Evolutionary conservation across 176 grass and related monocot genomes (phyloP).

Genomic region (Melocanna baccifera): DNA sequence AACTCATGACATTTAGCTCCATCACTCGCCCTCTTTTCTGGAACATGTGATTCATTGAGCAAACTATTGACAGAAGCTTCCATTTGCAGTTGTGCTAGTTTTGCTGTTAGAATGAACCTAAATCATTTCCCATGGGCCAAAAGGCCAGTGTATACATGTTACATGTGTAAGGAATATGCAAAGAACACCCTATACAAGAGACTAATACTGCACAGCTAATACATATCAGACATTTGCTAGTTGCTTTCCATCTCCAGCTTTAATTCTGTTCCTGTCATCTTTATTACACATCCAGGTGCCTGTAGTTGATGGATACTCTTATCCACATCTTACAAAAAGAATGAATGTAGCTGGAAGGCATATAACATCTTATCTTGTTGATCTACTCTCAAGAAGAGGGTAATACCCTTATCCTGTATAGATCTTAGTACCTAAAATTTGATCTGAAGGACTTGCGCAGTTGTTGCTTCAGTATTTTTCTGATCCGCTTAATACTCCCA

Average conservation of each 20-base stretch:
- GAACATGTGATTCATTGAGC: background rate
- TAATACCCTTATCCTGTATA: constrained; percentile 36
- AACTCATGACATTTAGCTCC: background rate
- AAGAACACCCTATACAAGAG: too few species aligned
- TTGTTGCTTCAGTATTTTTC: constrained; percentile 24
- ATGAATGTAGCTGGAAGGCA: constrained; percentile 99
- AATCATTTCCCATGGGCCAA: too few species aligned
- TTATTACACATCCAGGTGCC: constrained; percentile 63
- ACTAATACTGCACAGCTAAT: too few species aligned
- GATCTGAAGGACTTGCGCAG: background rate
- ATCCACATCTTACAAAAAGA: constrained; percentile 93
- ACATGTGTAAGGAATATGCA: too few species aligned
- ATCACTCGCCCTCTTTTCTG: background rate
- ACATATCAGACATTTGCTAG: background rate
- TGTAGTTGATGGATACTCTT: constrained; percentile 96
- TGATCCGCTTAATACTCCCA: background rate
- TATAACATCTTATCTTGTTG: constrained; percentile 96
- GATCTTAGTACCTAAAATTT: constrained; percentile 28
- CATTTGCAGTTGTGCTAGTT: background rate
- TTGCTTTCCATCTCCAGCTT: background rate
- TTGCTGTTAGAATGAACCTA: too few species aligned
- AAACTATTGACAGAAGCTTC: background rate
- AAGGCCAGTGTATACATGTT: too few species aligned
- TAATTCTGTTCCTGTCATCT: constrained; percentile 1
- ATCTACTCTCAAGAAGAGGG: constrained; percentile 97